Evolutionary conservation across 1,284 basidiomycete genomes (phyloP), one percentile per base, ranked within the genome.

Genomic region (Stereum hirsutum): DNA sequence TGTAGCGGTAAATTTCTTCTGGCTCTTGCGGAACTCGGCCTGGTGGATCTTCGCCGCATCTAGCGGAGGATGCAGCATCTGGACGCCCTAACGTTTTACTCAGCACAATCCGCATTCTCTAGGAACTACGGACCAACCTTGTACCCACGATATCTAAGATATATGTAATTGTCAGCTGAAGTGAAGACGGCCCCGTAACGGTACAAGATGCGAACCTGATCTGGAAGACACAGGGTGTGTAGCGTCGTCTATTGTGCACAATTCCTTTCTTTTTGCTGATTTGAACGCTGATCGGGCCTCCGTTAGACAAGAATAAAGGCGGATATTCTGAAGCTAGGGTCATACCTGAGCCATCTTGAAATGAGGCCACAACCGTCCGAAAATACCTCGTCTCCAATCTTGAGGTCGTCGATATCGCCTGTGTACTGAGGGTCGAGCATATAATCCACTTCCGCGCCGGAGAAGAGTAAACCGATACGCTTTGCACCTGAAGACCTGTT

Each of bases 281-380:
- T 49, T 70, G 65, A 2, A 71, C 54, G 6, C 75, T 73, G 26
- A 28, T 38, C 20, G 15, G n/a, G n/a, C n/a, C n/a, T n/a, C n/a
- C n/a, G n/a, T n/a, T n/a, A n/a, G n/a, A n/a, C n/a, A n/a, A n/a
- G 25, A 12, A n/a, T 14, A n/a, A 12, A 5, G 21, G 15, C 7
- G 7, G 15, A 25, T 15, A n/a, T 7, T 15, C 14, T 12, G 14
- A 11, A 17, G 17, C 17, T 14, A 15, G n/a, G 8, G n/a, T 6
- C 27, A 23, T n/a, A 41, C 46, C 46, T 43, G 23, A 46, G 23
- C 24, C 46, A 21, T 37, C 59, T 64, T 0, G 75, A 71, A 45
- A 81, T 78, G 4, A 82, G 65, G 1, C 80, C 79, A 54, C 80
- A 82, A 1, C 79, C 79, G 53, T 82, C 78, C 0, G 78, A 81